A percentile compares a stretch with the other conserved stretches of the same genome.
Conservation (phyloP, 495 filamentous ascomycete species). For the Lophiostoma macrostomum region DNA sequence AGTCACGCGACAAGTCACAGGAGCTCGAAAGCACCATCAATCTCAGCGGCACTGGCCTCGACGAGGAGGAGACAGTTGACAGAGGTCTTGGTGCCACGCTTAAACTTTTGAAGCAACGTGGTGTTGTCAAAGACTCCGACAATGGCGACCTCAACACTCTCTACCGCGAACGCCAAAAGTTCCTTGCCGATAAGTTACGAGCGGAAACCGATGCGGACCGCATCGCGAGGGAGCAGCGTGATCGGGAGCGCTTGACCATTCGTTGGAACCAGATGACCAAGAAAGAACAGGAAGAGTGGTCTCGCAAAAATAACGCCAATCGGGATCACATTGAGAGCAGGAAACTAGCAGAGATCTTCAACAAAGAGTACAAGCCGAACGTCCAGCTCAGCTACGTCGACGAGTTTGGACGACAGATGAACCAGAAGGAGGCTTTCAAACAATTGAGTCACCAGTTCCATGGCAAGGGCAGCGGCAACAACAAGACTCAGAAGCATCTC, state of each 20-base stretch:
- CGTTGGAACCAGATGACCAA: constrained; percentile 81
- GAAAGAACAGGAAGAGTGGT: constrained; percentile 86
- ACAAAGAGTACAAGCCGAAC: constrained; percentile 81
- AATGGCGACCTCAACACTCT: constrained; percentile 63
- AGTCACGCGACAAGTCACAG: constrained; percentile 47
- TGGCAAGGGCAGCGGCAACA: constrained; percentile 94
- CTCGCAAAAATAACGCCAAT: constrained; percentile 77
- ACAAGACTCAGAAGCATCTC: constrained; percentile 93
- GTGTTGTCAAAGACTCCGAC: constrained; percentile 65
- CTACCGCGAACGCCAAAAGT: constrained; percentile 72
- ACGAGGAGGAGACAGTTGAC: constrained; percentile 75
- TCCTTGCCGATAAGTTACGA: constrained; percentile 72
- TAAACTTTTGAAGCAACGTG: constrained; percentile 75
- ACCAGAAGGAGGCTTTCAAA: constrained; percentile 94
- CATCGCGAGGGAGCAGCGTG: constrained; percentile 76
- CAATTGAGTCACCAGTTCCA: constrained; percentile 96
- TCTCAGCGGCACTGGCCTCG: constrained; percentile 70
- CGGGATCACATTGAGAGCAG: constrained; percentile 79
- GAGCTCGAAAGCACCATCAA: constrained; percentile 51
- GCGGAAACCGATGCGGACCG: constrained; percentile 73
- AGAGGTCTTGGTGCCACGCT: constrained; percentile 79
- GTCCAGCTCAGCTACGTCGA: constrained; percentile 89
- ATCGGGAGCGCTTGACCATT: constrained; percentile 77
- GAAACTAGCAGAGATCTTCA: constrained; percentile 78
- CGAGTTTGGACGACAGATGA: constrained; percentile 77